Base-by-base conservation (phyloP, 768 basidiomycete species). In the Cystofilobasidium macerans region DNA sequence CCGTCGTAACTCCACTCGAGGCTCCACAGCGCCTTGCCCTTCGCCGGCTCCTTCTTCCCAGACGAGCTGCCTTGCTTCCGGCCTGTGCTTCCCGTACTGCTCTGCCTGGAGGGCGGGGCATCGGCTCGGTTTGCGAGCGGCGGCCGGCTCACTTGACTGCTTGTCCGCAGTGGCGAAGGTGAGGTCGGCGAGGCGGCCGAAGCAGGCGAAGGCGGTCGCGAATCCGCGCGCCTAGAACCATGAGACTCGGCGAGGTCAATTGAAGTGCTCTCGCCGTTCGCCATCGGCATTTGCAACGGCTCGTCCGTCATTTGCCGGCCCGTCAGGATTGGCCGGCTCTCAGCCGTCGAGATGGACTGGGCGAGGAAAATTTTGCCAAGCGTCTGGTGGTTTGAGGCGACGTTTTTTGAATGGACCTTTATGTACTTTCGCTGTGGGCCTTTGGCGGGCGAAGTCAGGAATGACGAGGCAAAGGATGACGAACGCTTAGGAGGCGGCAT, bases 351-450 rank as follows among this genome's bases (percentile, higher is more conserved):
- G 43, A 73, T 64, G 28, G 71, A 70, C 53, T 74, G 73, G 1
- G 73, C 72, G 30, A 74, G 71, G 62, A 74, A 74, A 38, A 74
- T 67, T 18, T 67, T 30, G 43, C 57, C 58, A 47, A 74, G 70
- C 13, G 70, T 69, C 43, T 69, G 67, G 14, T 54, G 43, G 3
- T 65, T 60, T 54, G 69, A 69, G 61, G 67, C 68, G 54, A 70
- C 62, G 24, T 62, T 43, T 26, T 66, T 67, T 30, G 70, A 65
- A 65, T 71, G 61, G 1, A 45, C 22, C 38, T 51, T 65, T 45
- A 65, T 47, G 45, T 59, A 59, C n/a, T 47, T 45, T 7, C 54
- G 33, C 22, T 48, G 28, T 1, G 24, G 33, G 24, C 9, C 11
- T 48, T 18, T 14, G 58, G 12, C n/a, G 38, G 36, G 45, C 20